A percentile compares a stretch with the other conserved stretches of the same genome.
Evolutionary conservation across 176 grass and related monocot genomes (phyloP).

Genomic region (Rhynchospora breviuscula): DNA sequence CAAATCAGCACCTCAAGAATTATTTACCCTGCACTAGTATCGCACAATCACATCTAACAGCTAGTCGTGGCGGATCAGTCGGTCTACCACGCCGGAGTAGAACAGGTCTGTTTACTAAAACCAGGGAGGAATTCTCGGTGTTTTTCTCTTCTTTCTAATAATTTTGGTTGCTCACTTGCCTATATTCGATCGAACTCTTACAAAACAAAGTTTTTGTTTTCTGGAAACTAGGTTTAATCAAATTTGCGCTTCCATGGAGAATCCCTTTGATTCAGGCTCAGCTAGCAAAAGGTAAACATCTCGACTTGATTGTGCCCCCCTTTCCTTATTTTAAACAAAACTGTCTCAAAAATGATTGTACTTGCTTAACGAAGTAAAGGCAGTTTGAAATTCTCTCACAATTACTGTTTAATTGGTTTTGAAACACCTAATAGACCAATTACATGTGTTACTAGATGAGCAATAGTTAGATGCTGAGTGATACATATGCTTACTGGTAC

Average conservation of each 20-base stretch:
- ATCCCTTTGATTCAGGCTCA: not conserved
- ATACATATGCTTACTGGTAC: not conserved
- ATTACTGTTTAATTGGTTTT: not conserved
- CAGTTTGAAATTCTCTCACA: not conserved
- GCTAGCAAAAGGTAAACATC: conserved; percentile 14
- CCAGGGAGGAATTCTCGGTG: not conserved
- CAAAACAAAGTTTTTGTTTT: not conserved
- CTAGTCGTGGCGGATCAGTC: not conserved
- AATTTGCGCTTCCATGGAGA: not conserved
- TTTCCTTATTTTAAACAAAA: not conserved
- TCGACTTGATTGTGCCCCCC: not conserved
- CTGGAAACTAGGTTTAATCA: not conserved
- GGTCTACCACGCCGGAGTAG: not conserved
- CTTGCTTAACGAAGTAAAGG: not conserved
- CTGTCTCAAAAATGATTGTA: not conserved
- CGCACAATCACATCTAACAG: too few species aligned
- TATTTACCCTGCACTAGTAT: too few species aligned
- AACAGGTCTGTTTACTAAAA: not conserved
- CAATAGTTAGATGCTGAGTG: not conserved
- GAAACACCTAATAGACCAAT: not conserved
- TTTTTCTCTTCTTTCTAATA: not conserved
- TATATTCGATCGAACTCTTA: not conserved
- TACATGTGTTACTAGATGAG: not conserved
- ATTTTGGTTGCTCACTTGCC: not conserved
- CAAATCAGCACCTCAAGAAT: too few species aligned